Evolutionary conservation across 768 basidiomycete species (phyloP).

Genomic region (Suillus tomentosus): DNA sequence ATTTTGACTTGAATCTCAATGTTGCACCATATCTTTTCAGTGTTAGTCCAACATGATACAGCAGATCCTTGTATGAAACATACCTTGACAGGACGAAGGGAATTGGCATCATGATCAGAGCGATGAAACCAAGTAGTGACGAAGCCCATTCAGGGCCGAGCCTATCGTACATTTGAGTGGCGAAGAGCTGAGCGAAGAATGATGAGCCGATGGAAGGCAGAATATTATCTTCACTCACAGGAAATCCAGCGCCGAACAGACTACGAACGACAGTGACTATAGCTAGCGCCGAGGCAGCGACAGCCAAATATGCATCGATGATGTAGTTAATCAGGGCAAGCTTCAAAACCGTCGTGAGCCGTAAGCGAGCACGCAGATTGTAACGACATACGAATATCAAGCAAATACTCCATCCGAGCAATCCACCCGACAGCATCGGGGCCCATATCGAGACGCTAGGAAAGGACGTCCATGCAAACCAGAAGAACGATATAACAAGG

Average conservation of each 20-base stretch:
- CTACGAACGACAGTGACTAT: constrained; percentile 55
- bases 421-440: constrained; percentile 50
- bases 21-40: constrained; percentile 38
- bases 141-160: constrained; percentile 62
- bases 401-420: constrained; percentile 55
- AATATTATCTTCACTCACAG: constrained; percentile 19
- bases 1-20: constrained; percentile 45
- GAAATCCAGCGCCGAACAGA: constrained; percentile 54
- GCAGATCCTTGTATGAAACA: background rate
- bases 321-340: constrained; percentile 60
- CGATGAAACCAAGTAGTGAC: constrained; percentile 53
- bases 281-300: constrained; percentile 60
- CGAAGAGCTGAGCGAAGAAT: constrained; percentile 42
- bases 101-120: constrained; percentile 52
- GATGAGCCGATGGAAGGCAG: constrained; percentile 4
- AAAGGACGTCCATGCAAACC: constrained; percentile 67
- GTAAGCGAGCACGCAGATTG: background rate
- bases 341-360: constrained; percentile 31
- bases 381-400: constrained; percentile 52
- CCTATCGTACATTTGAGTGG: constrained; percentile 52
- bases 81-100: constrained; percentile 46
- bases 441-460: constrained; percentile 53
- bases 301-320: constrained; percentile 57
- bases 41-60: background rate
- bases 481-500: constrained; percentile 58